Evolutionary conservation across 106 monocot species (phyloP).

Genomic region (Dendrobium catenatum): DNA sequence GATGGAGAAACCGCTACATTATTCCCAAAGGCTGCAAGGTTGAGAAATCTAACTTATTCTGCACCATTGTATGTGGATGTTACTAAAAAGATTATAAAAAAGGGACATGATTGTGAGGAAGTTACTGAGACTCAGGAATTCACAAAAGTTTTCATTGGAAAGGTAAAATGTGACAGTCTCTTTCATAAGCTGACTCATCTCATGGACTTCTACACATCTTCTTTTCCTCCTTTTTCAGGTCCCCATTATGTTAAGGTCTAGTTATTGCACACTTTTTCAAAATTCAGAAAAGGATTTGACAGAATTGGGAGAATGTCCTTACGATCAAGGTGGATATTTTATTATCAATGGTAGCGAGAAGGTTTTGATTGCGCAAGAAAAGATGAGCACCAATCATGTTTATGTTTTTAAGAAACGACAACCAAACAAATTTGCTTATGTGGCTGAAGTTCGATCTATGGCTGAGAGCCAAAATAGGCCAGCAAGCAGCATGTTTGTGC

Average conservation of each 20-base stretch:
- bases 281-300: conserved; percentile 92
- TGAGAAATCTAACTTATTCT: conserved; percentile 89
- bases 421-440: conserved; percentile 95
- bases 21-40: conserved; percentile 85
- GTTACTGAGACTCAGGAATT: conserved; percentile 88
- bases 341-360: conserved; percentile 98
- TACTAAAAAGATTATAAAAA: conserved; percentile 77
- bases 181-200: neutral
- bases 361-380: conserved; percentile 95
- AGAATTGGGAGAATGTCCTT: conserved; percentile 92
- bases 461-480: conserved; percentile 94
- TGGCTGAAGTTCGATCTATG: conserved; percentile 95
- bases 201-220: neutral
- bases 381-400: conserved; percentile 99
- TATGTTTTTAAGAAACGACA: conserved; percentile 99
- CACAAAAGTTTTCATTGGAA: conserved; percentile 93
- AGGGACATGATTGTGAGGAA: conserved; percentile 93
- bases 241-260: conserved; percentile 90
- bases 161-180: conserved; percentile 30
- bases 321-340: conserved; percentile 97
- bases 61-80: conserved; percentile 95
- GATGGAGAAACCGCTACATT: conserved; percentile 94
- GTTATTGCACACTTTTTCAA: conserved; percentile 90
- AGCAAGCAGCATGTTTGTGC: conserved; percentile 97
- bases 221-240: conserved; percentile 33